Evolutionary conservation across 2,329 filamentous ascomycete species (phyloP).

Genomic region (Phaeosphaeria sp.): DNA sequence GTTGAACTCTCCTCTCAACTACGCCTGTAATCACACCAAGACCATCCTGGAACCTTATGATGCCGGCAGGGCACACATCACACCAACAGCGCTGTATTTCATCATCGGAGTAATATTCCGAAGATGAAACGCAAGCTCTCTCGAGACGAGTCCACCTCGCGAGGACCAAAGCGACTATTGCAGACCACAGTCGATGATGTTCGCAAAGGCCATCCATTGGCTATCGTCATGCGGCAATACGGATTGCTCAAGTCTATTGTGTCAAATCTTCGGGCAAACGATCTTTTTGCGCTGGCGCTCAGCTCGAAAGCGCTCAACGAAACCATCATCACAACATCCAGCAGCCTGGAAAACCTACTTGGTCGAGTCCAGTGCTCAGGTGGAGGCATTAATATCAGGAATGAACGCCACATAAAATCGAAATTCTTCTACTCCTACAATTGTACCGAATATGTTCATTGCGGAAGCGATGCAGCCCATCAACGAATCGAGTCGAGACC

Average conservation of each 20-base stretch:
- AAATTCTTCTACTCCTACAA: slow-evolving; percentile 27
- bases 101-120: not conserved
- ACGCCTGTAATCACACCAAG: not conserved
- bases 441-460: slow-evolving; percentile 31
- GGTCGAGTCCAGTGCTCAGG: slow-evolving; percentile 36
- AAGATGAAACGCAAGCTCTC: slow-evolving; percentile 32
- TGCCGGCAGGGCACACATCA: not conserved
- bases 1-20: too few relatives aligned
- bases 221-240: slow-evolving; percentile 33
- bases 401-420: slow-evolving; percentile 29
- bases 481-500: slow-evolving; percentile 25
- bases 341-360: slow-evolving; percentile 35
- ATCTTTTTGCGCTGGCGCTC: slow-evolving; percentile 36
- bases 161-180: slow-evolving; percentile 15
- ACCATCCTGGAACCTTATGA: not conserved
- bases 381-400: slow-evolving; percentile 31
- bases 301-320: slow-evolving; percentile 34
- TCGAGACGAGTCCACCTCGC: slow-evolving; percentile 1
- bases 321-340: slow-evolving; percentile 27
- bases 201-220: slow-evolving; percentile 8
- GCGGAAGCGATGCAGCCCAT: slow-evolving; percentile 17
- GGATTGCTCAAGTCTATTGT: slow-evolving; percentile 34
- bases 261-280: slow-evolving; percentile 30
- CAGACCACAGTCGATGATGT: not conserved
- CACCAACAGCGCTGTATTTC: not conserved